Conservation (phyloP, 2,329 filamentous ascomycete genomes). For the Trichoderma oligosporum region DNA sequence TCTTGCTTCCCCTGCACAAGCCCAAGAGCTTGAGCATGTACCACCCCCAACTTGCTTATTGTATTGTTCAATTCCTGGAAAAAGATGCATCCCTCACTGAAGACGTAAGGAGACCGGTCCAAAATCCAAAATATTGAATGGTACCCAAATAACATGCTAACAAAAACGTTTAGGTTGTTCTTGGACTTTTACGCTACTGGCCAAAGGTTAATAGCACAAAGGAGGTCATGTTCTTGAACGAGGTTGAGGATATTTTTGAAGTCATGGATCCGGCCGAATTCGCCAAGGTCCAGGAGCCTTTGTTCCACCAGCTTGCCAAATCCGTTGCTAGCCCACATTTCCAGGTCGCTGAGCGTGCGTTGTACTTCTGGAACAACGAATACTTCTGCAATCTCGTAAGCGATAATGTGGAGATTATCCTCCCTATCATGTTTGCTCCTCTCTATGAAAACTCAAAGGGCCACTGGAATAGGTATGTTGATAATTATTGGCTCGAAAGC, state of each 20-base stretch:
- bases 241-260: slow-evolving; percentile 99
- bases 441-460: slow-evolving; percentile 98
- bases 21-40: slow-evolving; percentile 99
- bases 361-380: slow-evolving; percentile 99
- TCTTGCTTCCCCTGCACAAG: slow-evolving; percentile 91
- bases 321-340: slow-evolving; percentile 98
- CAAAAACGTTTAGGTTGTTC: slow-evolving; percentile 63
- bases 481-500: not conserved
- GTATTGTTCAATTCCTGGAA: slow-evolving; percentile 97
- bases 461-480: slow-evolving; percentile 89
- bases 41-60: slow-evolving; percentile 95
- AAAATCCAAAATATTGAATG: too few relatives aligned
- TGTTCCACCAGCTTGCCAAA: slow-evolving; percentile 96
- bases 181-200: slow-evolving; percentile 94
- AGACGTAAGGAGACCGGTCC: slow-evolving; percentile 59
- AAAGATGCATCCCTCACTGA: slow-evolving; percentile 96
- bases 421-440: slow-evolving; percentile 98
- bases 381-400: slow-evolving; percentile 99
- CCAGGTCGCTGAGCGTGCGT: slow-evolving; percentile 92
- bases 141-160: not conserved
- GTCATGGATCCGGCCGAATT: slow-evolving; percentile 99
- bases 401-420: slow-evolving; percentile 96
- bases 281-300: slow-evolving; percentile 93
- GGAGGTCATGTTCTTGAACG: slow-evolving; percentile 99
- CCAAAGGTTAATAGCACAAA: slow-evolving; percentile 99